Base-by-base conservation (phyloP, 495 filamentous ascomycete genomes). In the Acidomyces sp. region DNA sequence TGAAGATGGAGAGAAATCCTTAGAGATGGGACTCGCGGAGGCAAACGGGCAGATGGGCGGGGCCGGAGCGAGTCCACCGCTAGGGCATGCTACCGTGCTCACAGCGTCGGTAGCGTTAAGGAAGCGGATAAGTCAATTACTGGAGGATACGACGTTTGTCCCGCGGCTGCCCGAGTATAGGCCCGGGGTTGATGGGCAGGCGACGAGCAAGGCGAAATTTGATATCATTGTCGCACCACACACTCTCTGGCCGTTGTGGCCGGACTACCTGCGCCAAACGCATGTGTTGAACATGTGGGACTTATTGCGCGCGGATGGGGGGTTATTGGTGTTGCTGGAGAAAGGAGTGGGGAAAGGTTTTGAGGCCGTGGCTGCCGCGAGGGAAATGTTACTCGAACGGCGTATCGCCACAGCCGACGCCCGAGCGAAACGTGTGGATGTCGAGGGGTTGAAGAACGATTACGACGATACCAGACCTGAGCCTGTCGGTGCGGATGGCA, bases 201-300 rank as follows among this genome's bases (percentile, higher is more conserved):
- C 59, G 4, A 48, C 62, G 0, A 60, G 69, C 34, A 71, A 70
- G 2, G 72, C 80, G 36, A 94, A 94, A 55, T 65, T 75, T 53
- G 90, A 97, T 57, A 60, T 97, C 39, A 83, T 97, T 48, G 78
- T 97, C 43, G 85, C 85, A 0, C 80, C 88, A 0, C 83, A 97
- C 53, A 71, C 75, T 25, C 61, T 96, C 16, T 77, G 86, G 62
- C 71, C 73, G 2, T 55, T 90, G 6, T 64, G 68, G 15, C 78
- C 92, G 54, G 73, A 79, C 3, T 82, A 76, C 46, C 60, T 77
- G 52, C 82, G 86, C 15, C 85, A 82, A 50, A 68, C 73, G 17
- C 66, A 84, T 31, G 63, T 93, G 11, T 71, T 90, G 54, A 93
- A 92, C 28, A 66, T 95, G 3, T 97, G 90, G 90, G 70, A 74